Base-by-base conservation (phyloP, 805 yeast species). In the Hanseniaspora thailandica region DNA sequence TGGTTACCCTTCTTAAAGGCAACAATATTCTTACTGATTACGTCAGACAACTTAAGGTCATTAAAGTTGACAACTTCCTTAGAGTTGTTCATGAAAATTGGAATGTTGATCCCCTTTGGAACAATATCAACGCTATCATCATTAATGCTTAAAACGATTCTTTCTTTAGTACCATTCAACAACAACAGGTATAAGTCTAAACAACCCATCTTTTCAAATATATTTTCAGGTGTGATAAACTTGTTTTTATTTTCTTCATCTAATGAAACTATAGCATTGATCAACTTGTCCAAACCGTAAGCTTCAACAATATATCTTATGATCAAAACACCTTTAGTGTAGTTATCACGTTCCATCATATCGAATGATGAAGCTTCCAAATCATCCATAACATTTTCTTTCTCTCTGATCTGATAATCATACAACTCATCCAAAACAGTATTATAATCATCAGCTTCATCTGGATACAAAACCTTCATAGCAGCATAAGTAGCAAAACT, bases 401-500 rank as follows among this genome's bases (percentile, higher is more conserved):
- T 12, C 13, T 50, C 44, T 15, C 7, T 19, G 38, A 50, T 50
- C 22, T 43, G 30, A 12, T 34, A 44, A 12, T 34, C 33, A 10
- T 50, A 35, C 28, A 50, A 3, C 5, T 22, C 20, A 34, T 50
- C 47, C 15, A 50, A 36, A 50, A 43, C 23, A 1, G 19, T 19
- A 28, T 50, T 44, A 19, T 50, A 50, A 10, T 35, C 45, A 19
- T 50, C 54, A 5, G 47, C 47, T 19, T 50, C 54, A 20, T 50
- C 47, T 13, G 54, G 54, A n/a, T 34, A 50, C 23, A 50, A 15
- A 5, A 58, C 45, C 22, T 59, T 57, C 22, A 56, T 53, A 0
- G 88, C 85, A 58, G 80, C 70, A 72, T 80, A 82, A 0, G 93
- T 84, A 0, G 94, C 93, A 67, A 84, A 81, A 2, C 85, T 69